Evolutionary conservation across 2,329 filamentous ascomycete genomes (phyloP), one percentile per base, ranked within the genome.

Genomic region (Pseudocercospora crystallina): DNA sequence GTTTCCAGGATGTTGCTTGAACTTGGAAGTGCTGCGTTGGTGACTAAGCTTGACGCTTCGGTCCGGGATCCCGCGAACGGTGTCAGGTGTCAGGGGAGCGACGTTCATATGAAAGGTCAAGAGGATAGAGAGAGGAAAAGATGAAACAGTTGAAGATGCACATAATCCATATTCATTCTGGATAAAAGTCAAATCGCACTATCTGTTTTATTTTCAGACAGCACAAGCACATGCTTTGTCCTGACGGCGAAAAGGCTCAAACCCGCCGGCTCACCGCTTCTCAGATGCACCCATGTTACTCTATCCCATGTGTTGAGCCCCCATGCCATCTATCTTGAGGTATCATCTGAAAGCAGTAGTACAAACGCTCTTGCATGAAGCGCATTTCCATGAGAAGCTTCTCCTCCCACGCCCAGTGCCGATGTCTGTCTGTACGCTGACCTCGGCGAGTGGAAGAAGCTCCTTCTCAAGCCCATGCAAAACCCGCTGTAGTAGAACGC

Each of bases 291-390:
- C 42, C 42, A n/a, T 37, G 43, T 26, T 26, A 26, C 32, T 45
- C 43, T 45, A 36, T 45, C 43, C 43, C 43, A 45, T 34, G 43
- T 36, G 43, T 45, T 35, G 20, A 26, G 20, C 20, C 20, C 43
- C 43, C 51, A 53, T 49, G 51, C 51, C 46, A 34, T 43, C 33
- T 49, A 47, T 53, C 43, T 49, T 34, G 43, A 49, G 51, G 46
- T 49, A 49, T 46, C 46, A 53, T 53, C 51, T 53, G 51, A 49
- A 53, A 53, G 46, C 51, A 53, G 40, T 53, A 42, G 11, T 45
- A 45, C 43, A 45, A 36, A 30, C 32, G 33, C 43, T 29, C 30
- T 40, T 42, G 38, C 37, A 52, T 39, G 33, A 52, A 40, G 39
- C 40, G 49, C 44, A 39, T 40, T 38, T 40, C 33, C 41, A 43